Evolutionary conservation across 2,329 filamentous ascomycete genomes (phyloP), one percentile per base, ranked within the genome.

Genomic region (Chaetomiaceae sp.): DNA sequence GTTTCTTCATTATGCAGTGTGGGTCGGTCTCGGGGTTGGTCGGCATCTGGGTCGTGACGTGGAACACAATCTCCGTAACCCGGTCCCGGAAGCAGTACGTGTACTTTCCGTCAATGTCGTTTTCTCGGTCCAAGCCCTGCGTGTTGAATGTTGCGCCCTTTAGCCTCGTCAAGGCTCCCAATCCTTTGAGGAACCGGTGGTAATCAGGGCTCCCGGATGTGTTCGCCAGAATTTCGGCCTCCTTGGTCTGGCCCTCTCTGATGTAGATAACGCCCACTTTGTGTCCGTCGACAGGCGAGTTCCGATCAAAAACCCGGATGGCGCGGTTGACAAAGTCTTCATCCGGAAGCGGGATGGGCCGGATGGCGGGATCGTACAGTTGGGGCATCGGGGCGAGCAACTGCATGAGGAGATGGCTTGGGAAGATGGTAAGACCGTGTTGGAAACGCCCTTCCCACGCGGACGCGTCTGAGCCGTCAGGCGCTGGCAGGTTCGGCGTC

Each of bases 11-110:
- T 55, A 85, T 83, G 63, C 86, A 89, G 55, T 82, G 78, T 9
- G 86, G 81, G 61, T 96, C 90, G 25, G 81, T 77, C 48, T 89
- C 82, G 13, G 85, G 73, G 63, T 95, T 81, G 9, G 89, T 96
- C 1, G 93, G 93, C 93, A 99, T 99, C 77, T 97, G 90, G 4
- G 92, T 99, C 5, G 88, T 89, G 48, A 97, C 85, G 65, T 97
- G 93, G 68, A 95, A 99, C 25, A 97, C 86, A 39, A 99, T 87
- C 66, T 97, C 93, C 5, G 91, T 93, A 51, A 96, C 89, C 38
- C 91, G 81, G 66, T 97, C 93, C 54, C 91, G 87, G 91, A 93
- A 99, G 62, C 89, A 92, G 64, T 92, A 91, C 0, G 91, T 89
- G 66, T 87, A 89, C 62, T 91, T 81, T 27, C 93, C 93, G 66